A percentile compares a stretch with the other conserved stretches of the same genome.
Conservation (phyloP, 345 rosid genomes). For the Acer yangbiense region DNA sequence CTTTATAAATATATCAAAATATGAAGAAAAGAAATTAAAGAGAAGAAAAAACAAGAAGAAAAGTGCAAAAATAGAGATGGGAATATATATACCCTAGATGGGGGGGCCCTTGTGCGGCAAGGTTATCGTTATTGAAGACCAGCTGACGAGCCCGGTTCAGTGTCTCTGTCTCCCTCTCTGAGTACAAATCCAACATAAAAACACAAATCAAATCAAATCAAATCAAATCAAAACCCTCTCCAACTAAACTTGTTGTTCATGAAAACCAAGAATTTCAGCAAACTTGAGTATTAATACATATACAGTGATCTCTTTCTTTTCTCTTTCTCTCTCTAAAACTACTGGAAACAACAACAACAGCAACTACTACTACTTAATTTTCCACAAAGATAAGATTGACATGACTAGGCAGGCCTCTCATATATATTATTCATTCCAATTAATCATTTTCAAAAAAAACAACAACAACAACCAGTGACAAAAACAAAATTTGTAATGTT, state of each 20-base stretch:
- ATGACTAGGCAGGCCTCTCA: no score
- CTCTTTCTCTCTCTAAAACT: background rate
- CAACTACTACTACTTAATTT: background rate
- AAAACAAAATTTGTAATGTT: no score
- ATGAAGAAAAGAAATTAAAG: background rate
- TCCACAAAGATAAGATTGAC: constrained; percentile 1
- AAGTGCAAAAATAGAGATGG: constrained; percentile 4
- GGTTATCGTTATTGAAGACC: constrained; percentile 74
- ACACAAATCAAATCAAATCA: constrained; percentile 29
- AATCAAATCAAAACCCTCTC: constrained; percentile 24
- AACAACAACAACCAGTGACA: no score
- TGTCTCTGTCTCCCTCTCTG: constrained; percentile 99
- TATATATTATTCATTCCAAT: no score
- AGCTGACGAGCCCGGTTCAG: constrained; percentile 98
- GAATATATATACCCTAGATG: constrained; percentile 43
- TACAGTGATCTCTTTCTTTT: background rate
- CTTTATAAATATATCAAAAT: background rate
- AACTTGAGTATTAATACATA: background rate
- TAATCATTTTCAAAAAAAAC: no score
- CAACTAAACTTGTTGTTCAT: background rate
- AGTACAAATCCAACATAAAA: constrained; percentile 23
- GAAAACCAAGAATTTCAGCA: constrained; percentile 5
- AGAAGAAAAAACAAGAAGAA: background rate
- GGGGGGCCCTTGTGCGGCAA: constrained; percentile 49
- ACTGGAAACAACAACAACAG: background rate